These are phyloP conservation scores for Periconia macrospinosa DNA, from an alignment of 2,329 filamentous ascomycete species.

Conservation along the genomic window DNA sequence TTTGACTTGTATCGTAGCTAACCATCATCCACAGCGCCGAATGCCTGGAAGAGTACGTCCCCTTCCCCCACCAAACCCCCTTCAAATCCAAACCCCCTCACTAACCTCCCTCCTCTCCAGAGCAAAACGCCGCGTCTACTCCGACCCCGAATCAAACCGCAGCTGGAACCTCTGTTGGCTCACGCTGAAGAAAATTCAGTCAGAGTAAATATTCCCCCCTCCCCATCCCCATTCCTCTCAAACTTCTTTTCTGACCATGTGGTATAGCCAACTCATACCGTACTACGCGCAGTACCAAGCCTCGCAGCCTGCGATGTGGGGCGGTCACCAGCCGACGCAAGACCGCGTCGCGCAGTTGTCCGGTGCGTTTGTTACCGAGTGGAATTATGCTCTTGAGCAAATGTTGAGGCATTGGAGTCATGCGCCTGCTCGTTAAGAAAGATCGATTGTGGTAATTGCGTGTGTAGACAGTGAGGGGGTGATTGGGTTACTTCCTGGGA, in stretches of 20 bases:
- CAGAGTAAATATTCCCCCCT: constrained; percentile 56
- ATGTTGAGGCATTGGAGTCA: constrained; percentile 71
- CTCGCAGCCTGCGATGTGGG: constrained; percentile 70
- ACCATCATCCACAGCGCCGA: constrained; percentile 52
- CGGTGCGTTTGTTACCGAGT: constrained; percentile 66
- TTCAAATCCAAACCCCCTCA: neutral
- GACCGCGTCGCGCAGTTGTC: constrained; percentile 63
- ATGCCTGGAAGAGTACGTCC: constrained; percentile 57
- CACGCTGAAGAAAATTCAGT: constrained; percentile 66
- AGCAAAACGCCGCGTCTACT: constrained; percentile 64
- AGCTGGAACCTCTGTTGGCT: constrained; percentile 81
- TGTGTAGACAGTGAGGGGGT: too few relatives aligned
- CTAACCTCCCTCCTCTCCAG: neutral
- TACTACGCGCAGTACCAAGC: constrained; percentile 65
- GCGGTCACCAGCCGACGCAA: constrained; percentile 47
- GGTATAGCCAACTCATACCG: constrained; percentile 59
- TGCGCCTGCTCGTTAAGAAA: constrained; percentile 48
- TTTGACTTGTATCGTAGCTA: neutral
- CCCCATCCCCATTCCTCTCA: neutral
- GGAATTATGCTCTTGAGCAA: constrained; percentile 64
- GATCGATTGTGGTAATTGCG: too few relatives aligned
- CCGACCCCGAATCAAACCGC: constrained; percentile 66
- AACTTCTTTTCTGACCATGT: neutral
- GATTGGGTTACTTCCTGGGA: too few relatives aligned
- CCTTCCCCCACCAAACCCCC: neutral